Conservation (phyloP, 257 asterid species). For the Lycium barbarum region DNA sequence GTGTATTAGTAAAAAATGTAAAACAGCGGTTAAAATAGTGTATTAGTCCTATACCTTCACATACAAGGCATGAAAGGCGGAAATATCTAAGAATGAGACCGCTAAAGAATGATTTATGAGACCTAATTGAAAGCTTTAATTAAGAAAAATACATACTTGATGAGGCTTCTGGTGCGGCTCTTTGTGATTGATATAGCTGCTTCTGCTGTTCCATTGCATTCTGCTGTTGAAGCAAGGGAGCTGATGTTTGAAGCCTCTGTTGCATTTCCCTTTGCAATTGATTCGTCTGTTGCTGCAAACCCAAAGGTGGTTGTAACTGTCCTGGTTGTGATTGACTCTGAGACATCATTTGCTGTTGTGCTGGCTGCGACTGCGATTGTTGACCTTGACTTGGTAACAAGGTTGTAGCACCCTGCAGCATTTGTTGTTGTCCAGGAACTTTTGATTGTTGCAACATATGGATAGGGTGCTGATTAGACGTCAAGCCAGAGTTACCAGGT, state of each 20-base stretch:
- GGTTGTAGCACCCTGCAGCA: constrained; percentile 64
- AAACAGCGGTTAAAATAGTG: no score
- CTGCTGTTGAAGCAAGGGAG: constrained; percentile 82
- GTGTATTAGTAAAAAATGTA: no score
- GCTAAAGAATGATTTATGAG: not conserved
- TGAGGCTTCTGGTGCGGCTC: constrained; percentile 74
- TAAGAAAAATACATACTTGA: constrained; percentile 58
- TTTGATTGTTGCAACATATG: constrained; percentile 79
- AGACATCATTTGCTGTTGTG: constrained; percentile 86
- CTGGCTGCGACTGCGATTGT: constrained; percentile 69
- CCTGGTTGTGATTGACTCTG: constrained; percentile 90
- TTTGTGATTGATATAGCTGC: constrained; percentile 77
- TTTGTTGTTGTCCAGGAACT: constrained; percentile 77
- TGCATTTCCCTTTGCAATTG: constrained; percentile 74
- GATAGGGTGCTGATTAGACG: constrained; percentile 67
- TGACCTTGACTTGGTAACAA: constrained; percentile 79
- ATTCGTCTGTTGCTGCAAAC: constrained; percentile 78
- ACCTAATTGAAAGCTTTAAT: constrained; percentile 29
- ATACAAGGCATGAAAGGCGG: not conserved
- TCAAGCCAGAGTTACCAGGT: constrained; percentile 68
- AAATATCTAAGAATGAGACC: constrained; percentile 12
- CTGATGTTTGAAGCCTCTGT: constrained; percentile 80
- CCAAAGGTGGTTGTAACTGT: constrained; percentile 74
- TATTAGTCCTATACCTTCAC: not conserved
- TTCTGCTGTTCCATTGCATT: constrained; percentile 77